Base-by-base conservation (phyloP, 164 flowering plant genomes). In the Berberis thunbergii region DNA sequence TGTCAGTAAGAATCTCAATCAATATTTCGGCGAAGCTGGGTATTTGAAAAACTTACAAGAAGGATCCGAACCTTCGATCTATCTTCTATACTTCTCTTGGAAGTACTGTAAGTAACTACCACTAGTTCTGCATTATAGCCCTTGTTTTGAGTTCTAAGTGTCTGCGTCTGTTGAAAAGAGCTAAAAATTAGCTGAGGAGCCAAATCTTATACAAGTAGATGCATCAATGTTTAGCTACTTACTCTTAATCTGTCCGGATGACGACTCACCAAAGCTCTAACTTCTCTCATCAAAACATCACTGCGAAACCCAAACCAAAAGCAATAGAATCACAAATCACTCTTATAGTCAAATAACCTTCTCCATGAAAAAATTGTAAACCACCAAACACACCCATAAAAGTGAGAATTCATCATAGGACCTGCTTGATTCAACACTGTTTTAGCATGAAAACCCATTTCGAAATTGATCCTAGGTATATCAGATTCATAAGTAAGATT, bases 61-160 rank as follows among this genome's bases (percentile, higher is more conserved):
- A 95, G 92, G 64, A 91, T 80, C 63, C 97, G 84, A 58, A 89
- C 78, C 77, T 95, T 95, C 48, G 87, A 79, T 54, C 60, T 76
- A 72, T 83, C 82, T 63, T 85, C 83, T 49, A 62, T 70, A 41
- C 69, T 79, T 67, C 49, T 77, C 74, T 69, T 74, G 45, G 73
- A 65, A 45, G 61, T 74, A 72, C 80, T 72, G 71, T 85, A 95
- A 41, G 97, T 95, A 72, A 89, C 93, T 2, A 89, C 92, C 39
- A 79, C 61, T 62, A 89, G 64, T 75, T 95, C 83, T 11, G 97
- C 88, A 11, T 67, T 10, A 63, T 95, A 95, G 2, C 96, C 96
- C 61, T 79, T 82, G 63, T 83, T 91, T 73, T 68, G 79, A 72
- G 79, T 64, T 59, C 74, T 67, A 60, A 89, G 50, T 58, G 83